These are phyloP conservation scores for Puccinia hordei DNA, from an alignment of 1,284 basidiomycete species.

Conservation along the genomic window DNA sequence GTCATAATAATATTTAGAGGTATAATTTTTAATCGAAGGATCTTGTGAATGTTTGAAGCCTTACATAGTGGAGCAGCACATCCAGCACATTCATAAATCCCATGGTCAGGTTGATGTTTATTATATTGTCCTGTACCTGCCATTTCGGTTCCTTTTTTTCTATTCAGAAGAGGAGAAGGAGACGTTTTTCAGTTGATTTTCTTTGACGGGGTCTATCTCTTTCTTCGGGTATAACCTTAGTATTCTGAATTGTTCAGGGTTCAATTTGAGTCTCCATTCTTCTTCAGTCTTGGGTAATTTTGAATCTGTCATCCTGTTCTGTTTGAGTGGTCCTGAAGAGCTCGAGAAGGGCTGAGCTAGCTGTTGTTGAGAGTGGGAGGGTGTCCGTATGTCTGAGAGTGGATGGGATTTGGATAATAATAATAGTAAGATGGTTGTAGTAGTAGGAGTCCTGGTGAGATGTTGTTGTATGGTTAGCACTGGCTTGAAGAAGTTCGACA, in stretches of 20 bases:
- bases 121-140: conserved; percentile 37
- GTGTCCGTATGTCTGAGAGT: too few species aligned
- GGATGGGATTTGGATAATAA: neutral
- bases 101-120: conserved; percentile 43
- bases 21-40: neutral
- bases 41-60: neutral
- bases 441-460: neutral
- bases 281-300: conserved; percentile 37
- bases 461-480: too few species aligned
- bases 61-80: conserved; percentile 60
- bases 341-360: neutral
- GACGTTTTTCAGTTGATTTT: neutral
- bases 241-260: conserved; percentile 43
- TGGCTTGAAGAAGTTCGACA: neutral
- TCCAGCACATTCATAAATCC: conserved; percentile 59
- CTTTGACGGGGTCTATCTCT: neutral
- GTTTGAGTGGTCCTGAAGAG: neutral
- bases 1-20: conserved; percentile 40
- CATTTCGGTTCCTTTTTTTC: conserved; percentile 36
- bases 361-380: neutral
- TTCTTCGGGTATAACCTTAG: neutral
- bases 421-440: neutral
- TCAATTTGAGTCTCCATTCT: conserved; percentile 43
- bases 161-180: neutral
- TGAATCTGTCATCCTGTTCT: neutral